Percentiles rank a stretch among this genome's conserved stretches.
Evolutionary conservation across 2,329 filamentous ascomycete species (phyloP).

Genomic region (Colletotrichum liriopes): DNA sequence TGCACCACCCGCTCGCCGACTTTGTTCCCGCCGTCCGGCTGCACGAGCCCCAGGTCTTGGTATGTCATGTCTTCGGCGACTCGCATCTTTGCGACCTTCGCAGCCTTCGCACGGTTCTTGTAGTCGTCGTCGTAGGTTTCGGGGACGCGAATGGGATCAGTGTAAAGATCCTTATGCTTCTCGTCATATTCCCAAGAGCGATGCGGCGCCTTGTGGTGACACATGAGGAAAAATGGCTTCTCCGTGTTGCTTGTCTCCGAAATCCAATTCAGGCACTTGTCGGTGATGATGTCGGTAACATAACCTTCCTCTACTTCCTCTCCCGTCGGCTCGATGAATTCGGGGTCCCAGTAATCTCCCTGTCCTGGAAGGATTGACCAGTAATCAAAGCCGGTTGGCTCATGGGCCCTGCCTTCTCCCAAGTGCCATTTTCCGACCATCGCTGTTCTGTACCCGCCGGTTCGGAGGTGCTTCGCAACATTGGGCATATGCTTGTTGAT

Average conservation of each 20-base stretch:
- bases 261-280: constrained; percentile 63
- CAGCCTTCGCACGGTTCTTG: constrained; percentile 66
- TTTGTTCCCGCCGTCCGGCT: constrained; percentile 63
- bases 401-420: constrained; percentile 61
- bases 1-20: constrained; percentile 55
- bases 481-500: constrained; percentile 68
- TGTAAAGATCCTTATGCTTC: constrained; percentile 65
- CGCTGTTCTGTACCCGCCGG: constrained; percentile 64
- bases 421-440: constrained; percentile 71
- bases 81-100: constrained; percentile 65
- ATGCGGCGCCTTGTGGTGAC: constrained; percentile 71
- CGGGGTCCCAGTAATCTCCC: constrained; percentile 67
- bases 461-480: constrained; percentile 65
- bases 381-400: constrained; percentile 67
- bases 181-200: constrained; percentile 66
- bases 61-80: constrained; percentile 68
- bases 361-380: constrained; percentile 68
- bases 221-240: constrained; percentile 69
- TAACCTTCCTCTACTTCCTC: constrained; percentile 57
- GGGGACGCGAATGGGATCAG: constrained; percentile 61
- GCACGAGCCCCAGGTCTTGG: constrained; percentile 61
- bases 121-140: constrained; percentile 70
- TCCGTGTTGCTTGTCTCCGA: constrained; percentile 50
- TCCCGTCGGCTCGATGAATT: constrained; percentile 61
- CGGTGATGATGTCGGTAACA: constrained; percentile 67